These are phyloP conservation scores for Colletotrichum camelliae DNA, from an alignment of 2,329 filamentous ascomycete species.

Conservation along the genomic window DNA sequence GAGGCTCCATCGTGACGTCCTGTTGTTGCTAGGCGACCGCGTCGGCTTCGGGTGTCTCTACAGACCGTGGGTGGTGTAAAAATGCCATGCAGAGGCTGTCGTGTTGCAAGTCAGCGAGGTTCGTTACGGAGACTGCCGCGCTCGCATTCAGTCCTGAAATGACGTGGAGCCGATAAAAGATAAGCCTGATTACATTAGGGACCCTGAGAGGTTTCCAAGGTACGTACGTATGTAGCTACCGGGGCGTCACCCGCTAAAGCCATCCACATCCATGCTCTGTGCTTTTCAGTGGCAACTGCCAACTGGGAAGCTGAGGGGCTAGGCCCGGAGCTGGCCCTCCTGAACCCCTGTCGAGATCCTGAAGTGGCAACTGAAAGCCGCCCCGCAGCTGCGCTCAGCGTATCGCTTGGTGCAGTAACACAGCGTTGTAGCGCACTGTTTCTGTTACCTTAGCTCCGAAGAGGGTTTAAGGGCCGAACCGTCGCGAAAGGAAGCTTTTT, in stretches of 20 bases:
- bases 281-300: neutral
- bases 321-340: neutral
- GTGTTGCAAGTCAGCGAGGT: neutral
- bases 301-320: neutral
- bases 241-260: neutral
- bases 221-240: neutral
- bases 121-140: neutral
- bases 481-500: conserved; percentile 15
- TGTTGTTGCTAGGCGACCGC: neutral
- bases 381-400: neutral
- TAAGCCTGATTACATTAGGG: neutral
- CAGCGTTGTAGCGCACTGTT: conserved; percentile 1
- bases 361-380: conserved; percentile 10
- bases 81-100: neutral
- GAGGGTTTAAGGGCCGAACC: conserved; percentile 22
- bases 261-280: neutral
- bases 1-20: conserved; percentile 41
- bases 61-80: neutral
- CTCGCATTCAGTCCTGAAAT: neutral
- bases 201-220: neutral
- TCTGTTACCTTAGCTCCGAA: conserved; percentile 9
- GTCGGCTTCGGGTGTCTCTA: neutral
- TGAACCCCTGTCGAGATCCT: neutral
- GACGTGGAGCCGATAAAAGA: neutral
- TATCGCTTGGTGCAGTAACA: neutral